phyloP scores from a whole-genome alignment of 208 protist species.

The Trypanosoma brucei region DNA sequence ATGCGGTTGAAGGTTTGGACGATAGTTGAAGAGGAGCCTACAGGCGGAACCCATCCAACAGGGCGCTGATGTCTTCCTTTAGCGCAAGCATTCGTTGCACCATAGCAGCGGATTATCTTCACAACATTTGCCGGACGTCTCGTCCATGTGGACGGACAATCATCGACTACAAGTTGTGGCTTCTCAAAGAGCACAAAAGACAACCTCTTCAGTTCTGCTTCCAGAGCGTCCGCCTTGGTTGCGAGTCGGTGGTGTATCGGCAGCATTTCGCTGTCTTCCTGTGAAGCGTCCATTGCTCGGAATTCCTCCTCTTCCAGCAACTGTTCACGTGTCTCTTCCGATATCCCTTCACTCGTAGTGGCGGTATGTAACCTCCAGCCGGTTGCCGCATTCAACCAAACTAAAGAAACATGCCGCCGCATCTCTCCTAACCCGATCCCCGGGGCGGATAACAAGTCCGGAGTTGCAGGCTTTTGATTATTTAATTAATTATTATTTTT shows the following conservation, averaged over 20 bases:
- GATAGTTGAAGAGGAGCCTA: constrained; percentile 22
- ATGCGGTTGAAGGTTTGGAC: constrained; percentile 6
- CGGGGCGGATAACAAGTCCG: too few species aligned
- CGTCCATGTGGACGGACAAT: constrained; percentile 27
- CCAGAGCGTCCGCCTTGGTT: constrained; percentile 54
- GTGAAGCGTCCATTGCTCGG: constrained; percentile 27
- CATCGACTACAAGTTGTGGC: constrained; percentile 58
- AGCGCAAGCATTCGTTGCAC: neutral
- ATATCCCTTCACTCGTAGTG: neutral
- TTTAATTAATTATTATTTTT: too few species aligned
- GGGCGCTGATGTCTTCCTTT: neutral
- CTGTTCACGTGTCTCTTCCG: constrained; percentile 20
- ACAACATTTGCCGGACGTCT: constrained; percentile 41
- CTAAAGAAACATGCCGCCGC: neutral
- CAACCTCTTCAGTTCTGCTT: constrained; percentile 53
- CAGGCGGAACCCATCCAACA: constrained; percentile 8
- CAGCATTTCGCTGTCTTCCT: constrained; percentile 36
- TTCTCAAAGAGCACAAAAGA: constrained; percentile 51
- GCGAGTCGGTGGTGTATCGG: constrained; percentile 43
- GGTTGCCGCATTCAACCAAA: neutral
- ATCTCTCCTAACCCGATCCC: neutral
- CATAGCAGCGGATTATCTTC: constrained; percentile 23
- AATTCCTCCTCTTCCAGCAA: constrained; percentile 82
- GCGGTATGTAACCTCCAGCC: neutral
- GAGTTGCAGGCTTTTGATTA: too few species aligned